A percentile compares a stretch with the other conserved stretches of the same genome.
Evolutionary conservation across 1,284 basidiomycete species (phyloP).

Genomic region (Ustilago curta): DNA sequence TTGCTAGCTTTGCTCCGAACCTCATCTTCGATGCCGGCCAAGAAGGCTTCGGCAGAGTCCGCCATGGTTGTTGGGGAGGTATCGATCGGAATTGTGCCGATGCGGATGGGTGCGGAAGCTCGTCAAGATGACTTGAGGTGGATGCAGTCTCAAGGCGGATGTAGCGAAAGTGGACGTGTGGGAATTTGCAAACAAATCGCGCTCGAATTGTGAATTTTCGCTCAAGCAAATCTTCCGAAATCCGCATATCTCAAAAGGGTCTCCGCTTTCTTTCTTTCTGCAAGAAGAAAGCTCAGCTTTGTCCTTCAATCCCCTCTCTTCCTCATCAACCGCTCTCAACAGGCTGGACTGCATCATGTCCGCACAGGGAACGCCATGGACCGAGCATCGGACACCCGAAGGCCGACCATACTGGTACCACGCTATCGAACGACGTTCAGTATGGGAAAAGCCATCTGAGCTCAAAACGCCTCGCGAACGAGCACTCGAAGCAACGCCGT

Average conservation of each 20-base stretch:
- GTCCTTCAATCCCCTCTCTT: neutral
- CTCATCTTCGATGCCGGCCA: constrained; percentile 48
- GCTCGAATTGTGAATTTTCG: constrained; percentile 4
- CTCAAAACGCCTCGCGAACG: constrained; percentile 66
- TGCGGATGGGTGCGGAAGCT: neutral
- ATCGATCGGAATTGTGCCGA: neutral
- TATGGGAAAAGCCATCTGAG: constrained; percentile 68
- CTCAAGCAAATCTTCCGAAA: no score
- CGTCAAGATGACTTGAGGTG: neutral
- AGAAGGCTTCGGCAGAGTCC: constrained; percentile 45
- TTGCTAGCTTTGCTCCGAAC: constrained; percentile 28
- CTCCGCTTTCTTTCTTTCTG: neutral
- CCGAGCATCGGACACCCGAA: constrained; percentile 62
- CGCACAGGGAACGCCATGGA: constrained; percentile 32
- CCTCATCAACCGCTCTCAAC: neutral
- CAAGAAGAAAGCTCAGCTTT: constrained; percentile 4
- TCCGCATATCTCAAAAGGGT: constrained; percentile 9
- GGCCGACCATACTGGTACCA: constrained; percentile 68
- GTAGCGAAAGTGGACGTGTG: constrained; percentile 1
- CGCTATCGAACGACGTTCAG: constrained; percentile 57
- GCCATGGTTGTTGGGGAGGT: constrained; percentile 22
- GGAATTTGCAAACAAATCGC: constrained; percentile 3
- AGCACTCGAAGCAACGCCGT: constrained; percentile 63
- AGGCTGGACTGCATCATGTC: constrained; percentile 21
- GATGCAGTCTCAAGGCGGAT: constrained; percentile 1